A percentile compares a stretch with the other conserved stretches of the same genome.
Evolutionary conservation across 1,284 basidiomycete genomes (phyloP).

Genomic region (Ceratobasidium sp.): DNA sequence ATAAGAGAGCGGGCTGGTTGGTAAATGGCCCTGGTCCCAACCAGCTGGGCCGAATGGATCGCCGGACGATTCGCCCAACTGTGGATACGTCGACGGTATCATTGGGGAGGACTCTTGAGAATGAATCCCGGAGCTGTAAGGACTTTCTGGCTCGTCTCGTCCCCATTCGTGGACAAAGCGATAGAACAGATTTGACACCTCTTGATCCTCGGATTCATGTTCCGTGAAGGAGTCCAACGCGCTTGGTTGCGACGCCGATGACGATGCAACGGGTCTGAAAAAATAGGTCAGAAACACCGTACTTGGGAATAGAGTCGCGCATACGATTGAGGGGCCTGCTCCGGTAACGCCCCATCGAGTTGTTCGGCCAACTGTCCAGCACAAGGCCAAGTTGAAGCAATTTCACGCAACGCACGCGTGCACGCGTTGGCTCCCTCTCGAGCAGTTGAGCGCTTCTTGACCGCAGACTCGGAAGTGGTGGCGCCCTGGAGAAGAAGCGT

Average conservation of each 20-base stretch:
- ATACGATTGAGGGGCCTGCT: slow-evolving; percentile 11
- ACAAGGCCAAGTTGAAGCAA: slow-evolving; percentile 29
- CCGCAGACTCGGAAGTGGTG: slow-evolving; percentile 26
- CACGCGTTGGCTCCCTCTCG: slow-evolving; percentile 19
- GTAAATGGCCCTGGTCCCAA: not conserved
- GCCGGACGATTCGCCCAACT: not conserved
- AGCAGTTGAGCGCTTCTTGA: slow-evolving; percentile 33
- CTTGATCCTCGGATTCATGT: slow-evolving; percentile 18
- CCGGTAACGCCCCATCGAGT: slow-evolving; percentile 8
- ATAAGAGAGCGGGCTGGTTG: slow-evolving; percentile 3
- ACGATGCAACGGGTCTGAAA: slow-evolving; percentile 6
- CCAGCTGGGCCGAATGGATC: not conserved
- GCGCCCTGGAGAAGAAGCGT: slow-evolving; percentile 34
- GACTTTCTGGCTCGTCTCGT: slow-evolving; percentile 12
- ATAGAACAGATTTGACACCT: slow-evolving; percentile 6
- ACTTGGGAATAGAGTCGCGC: not conserved
- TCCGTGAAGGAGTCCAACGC: not conserved
- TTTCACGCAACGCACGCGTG: slow-evolving; percentile 13
- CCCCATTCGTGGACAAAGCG: slow-evolving; percentile 31
- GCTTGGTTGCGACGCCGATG: not conserved
- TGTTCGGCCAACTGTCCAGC: slow-evolving; percentile 2
- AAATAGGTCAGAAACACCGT: not conserved
- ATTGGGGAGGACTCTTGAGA: slow-evolving; percentile 15
- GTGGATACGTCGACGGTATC: not conserved
- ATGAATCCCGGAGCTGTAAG: slow-evolving; percentile 12